These are phyloP conservation scores for Pisolithus tinctorius DNA, from an alignment of 768 basidiomycete genomes.

Conservation along the genomic window DNA sequence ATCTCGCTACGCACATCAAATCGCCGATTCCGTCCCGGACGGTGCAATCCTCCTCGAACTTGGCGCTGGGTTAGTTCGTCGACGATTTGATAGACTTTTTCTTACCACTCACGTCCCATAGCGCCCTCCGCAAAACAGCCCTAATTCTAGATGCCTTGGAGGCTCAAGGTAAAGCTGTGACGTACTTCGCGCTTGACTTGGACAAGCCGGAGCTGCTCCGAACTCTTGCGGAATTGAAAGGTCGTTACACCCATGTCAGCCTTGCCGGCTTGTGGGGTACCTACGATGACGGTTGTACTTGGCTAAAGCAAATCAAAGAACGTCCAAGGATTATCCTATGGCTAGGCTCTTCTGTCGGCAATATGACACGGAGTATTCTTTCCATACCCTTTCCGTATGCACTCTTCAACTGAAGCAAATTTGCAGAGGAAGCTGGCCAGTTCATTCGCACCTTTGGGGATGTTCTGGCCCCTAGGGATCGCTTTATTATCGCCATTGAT, in stretches of 20 bases:
- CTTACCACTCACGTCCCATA: background rate
- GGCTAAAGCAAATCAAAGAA: background rate
- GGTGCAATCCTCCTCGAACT: constrained; percentile 2
- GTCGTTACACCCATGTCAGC: constrained; percentile 2
- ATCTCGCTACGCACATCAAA: background rate
- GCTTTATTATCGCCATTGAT: constrained; percentile 2
- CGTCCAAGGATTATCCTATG: constrained; percentile 2
- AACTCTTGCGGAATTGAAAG: constrained; percentile 1
- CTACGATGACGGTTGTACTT: constrained; percentile 4
- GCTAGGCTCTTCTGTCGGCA: constrained; percentile 6
- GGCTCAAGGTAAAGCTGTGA: constrained; percentile 2
- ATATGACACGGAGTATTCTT: constrained; percentile 3
- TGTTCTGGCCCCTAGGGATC: constrained; percentile 1
- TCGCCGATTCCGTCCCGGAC: constrained; percentile 1
- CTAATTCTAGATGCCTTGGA: constrained; percentile 5
- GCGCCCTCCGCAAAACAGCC: constrained; percentile 3
- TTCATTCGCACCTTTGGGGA: constrained; percentile 3
- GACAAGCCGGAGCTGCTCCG: constrained; percentile 4
- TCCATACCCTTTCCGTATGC: background rate
- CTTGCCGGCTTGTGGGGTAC: constrained; percentile 7
- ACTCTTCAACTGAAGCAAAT: background rate
- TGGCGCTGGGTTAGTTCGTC: background rate
- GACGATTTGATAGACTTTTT: background rate
- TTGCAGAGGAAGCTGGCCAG: background rate
- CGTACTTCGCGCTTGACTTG: constrained; percentile 6